These are phyloP conservation scores for Candida boleticola DNA, from an alignment of 805 yeast genomes.

Conservation along the genomic window DNA sequence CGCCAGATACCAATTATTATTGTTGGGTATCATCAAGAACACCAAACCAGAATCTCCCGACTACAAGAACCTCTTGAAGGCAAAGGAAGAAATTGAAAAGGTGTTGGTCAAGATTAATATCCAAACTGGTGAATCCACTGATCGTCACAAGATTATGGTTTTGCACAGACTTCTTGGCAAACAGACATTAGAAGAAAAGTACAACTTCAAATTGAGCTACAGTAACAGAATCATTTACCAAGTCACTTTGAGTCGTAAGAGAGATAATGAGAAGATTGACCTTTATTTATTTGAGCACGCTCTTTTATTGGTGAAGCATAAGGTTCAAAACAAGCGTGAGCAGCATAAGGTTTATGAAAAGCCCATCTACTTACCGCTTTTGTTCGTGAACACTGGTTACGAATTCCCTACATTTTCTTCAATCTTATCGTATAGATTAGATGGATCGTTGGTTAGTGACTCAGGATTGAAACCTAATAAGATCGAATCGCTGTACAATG, in stretches of 20 bases:
- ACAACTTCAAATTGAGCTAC: conserved; percentile 79
- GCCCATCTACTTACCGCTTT: conserved; percentile 77
- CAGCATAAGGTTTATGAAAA: conserved; percentile 88
- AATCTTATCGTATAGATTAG: conserved; percentile 33
- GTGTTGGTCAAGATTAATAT: conserved; percentile 75
- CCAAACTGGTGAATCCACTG: conserved; percentile 92
- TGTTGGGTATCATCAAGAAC: conserved; percentile 78
- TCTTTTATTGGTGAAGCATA: conserved; percentile 77
- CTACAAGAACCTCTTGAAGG: conserved; percentile 62
- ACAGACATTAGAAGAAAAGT: conserved; percentile 81
- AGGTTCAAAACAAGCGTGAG: conserved; percentile 84
- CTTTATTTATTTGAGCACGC: conserved; percentile 88
- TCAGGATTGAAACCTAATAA: conserved; percentile 24
- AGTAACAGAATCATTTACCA: conserved; percentile 81
- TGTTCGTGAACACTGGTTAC: conserved; percentile 73
- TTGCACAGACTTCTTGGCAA: conserved; percentile 54
- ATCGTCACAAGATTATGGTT: conserved; percentile 84
- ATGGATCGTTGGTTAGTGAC: conserved; percentile 39
- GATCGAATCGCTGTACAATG: conserved; percentile 22
- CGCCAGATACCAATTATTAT: conserved; percentile 85
- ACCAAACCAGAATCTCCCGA: conserved; percentile 79
- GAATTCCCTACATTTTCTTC: conserved; percentile 65
- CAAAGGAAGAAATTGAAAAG: conserved; percentile 71
- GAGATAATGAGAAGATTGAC: conserved; percentile 79
- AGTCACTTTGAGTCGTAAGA: conserved; percentile 64